Conservation (phyloP, 306 rosid species). For the Vigna unguiculata region DNA sequence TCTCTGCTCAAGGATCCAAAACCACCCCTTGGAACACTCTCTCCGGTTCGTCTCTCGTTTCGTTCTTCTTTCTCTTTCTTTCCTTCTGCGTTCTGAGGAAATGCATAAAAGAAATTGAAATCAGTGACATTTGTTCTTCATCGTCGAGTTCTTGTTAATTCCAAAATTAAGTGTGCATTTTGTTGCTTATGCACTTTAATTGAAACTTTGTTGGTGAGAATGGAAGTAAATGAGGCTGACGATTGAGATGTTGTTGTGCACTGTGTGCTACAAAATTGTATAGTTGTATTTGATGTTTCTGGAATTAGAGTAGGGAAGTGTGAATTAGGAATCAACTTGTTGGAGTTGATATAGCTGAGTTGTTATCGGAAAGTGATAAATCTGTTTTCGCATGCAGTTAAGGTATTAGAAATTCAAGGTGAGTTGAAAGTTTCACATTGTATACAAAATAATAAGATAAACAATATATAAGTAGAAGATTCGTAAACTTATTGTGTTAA, state of each 20-base stretch:
- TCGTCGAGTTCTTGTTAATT: background rate
- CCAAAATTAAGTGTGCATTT: slow-evolving; percentile 22
- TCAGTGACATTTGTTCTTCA: background rate
- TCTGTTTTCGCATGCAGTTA: slow-evolving; percentile 16
- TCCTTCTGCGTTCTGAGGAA: background rate
- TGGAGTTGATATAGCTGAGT: slow-evolving; percentile 21
- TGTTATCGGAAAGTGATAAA: background rate
- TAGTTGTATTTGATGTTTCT: slow-evolving; percentile 3
- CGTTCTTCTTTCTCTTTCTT: background rate
- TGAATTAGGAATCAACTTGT: background rate
- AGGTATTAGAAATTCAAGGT: too few species aligned
- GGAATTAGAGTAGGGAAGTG: slow-evolving; percentile 3
- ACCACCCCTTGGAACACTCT: slow-evolving; percentile 64
- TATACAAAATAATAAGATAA: too few species aligned
- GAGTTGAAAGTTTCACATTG: too few species aligned
- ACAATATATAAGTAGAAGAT: too few species aligned
- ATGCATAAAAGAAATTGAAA: background rate
- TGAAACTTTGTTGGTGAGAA: background rate
- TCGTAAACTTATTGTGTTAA: too few species aligned
- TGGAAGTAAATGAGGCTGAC: slow-evolving; percentile 21
- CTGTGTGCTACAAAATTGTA: slow-evolving; percentile 1
- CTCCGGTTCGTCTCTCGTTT: slow-evolving; percentile 48
- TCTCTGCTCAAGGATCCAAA: slow-evolving; percentile 68
- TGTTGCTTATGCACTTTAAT: slow-evolving; percentile 30
- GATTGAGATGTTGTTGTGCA: background rate